Evolutionary conservation across 345 rosid genomes (phyloP).

Genomic region (Salix brachista): DNA sequence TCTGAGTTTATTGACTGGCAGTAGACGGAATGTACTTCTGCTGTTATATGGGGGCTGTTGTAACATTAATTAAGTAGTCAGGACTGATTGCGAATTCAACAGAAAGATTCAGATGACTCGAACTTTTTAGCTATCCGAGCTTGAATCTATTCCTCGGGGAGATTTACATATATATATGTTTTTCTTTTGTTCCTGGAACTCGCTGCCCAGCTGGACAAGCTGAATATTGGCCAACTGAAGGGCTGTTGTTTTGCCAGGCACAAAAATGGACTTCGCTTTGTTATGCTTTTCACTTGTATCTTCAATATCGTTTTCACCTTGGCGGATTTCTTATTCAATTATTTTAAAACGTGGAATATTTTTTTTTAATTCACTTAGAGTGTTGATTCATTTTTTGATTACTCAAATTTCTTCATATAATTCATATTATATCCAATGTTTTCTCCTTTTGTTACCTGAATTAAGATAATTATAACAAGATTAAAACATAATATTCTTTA

Average conservation of each 20-base stretch:
- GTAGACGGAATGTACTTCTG: slow-evolving; percentile 14
- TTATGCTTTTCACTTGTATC: not conserved
- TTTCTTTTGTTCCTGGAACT: not conserved
- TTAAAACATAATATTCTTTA: too few relatives aligned
- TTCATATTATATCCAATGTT: too few relatives aligned
- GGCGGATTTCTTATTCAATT: too few relatives aligned
- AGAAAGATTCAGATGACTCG: slow-evolving; percentile 6
- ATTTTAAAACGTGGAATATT: too few relatives aligned
- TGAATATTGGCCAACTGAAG: not conserved
- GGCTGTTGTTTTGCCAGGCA: not conserved
- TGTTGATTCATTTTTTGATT: too few relatives aligned
- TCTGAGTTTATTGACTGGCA: slow-evolving; percentile 30
- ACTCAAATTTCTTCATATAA: too few relatives aligned
- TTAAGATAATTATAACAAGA: too few relatives aligned
- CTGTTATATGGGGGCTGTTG: slow-evolving; percentile 11
- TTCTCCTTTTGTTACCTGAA: too few relatives aligned
- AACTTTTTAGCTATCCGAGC: not conserved
- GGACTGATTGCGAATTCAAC: slow-evolving; percentile 8
- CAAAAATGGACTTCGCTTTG: not conserved
- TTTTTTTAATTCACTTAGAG: too few relatives aligned
- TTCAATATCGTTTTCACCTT: not conserved
- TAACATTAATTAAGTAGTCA: slow-evolving; percentile 11
- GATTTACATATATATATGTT: too few relatives aligned
- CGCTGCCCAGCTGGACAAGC: not conserved
- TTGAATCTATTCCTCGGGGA: not conserved